Base-by-base conservation (phyloP, 345 rosid genomes). In the Salix brachista region DNA sequence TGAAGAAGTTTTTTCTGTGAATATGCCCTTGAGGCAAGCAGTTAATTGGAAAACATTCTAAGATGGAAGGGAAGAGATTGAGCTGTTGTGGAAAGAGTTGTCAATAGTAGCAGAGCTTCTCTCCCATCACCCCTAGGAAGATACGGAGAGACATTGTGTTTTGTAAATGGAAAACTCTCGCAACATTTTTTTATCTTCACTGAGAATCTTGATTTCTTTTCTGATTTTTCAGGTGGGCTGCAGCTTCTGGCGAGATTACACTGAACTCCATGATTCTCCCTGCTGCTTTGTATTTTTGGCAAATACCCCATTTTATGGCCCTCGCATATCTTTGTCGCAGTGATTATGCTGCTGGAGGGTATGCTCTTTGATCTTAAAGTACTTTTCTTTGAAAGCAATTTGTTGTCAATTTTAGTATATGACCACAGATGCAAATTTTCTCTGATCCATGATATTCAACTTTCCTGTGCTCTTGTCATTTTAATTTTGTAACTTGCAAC, bases 281-380 rank as follows among this genome's bases (percentile, higher is more conserved):
- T 5, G 92, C 94, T 75, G 98, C 97, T 82, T 94, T 95, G 56
- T 96, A 93, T 70, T 91, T 96, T 82, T 96, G 98, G 99, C 99
- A 96, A 84, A 91, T 96, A 70, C 99, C 99, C 46, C 99, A 93
- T 84, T 96, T 96, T 69, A 96, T 96, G 98, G 99, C 97, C 78
- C 94, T 96, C 80, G 97, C 98, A 42, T 87, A 86, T 78, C 80
- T 94, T 65, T 96, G 91, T 75, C 95, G 97, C 28, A 80, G 87
- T 69, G 99, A 96, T 85, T 96, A 96, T 85, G 97, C 94, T 80
- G 91, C 92, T 65, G 98, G 98, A 86, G 97, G 98, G 99, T 96
- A 89, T 75, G 62, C 77, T 46, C 65, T n/a, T 36, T 73, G 34
- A 46, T 37, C 25, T 42, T 17, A 18, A 75, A 72, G 26, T 42